Evolutionary conservation across 1,139 yeast genomes (phyloP).

Genomic region (Yamadazyma songkhlaensis): DNA sequence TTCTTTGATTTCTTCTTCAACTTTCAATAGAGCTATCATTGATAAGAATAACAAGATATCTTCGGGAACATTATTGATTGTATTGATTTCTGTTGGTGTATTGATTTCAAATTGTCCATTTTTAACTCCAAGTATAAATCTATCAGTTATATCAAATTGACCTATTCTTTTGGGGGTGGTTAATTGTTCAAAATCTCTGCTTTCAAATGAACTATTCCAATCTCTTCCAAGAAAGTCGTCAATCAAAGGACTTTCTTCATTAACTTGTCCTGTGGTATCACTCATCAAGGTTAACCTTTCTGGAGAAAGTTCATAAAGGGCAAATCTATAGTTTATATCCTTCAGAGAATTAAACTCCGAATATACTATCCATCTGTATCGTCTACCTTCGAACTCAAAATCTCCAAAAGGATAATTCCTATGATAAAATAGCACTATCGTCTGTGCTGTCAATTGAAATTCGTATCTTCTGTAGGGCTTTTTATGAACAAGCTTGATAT

Average conservation of each 20-base stretch:
- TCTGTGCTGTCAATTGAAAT: neutral
- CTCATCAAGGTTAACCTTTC: neutral
- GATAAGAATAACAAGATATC: slow-evolving; percentile 1
- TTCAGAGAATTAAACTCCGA: too few relatives aligned
- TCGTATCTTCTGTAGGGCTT: neutral
- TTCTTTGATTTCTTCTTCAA: slow-evolving; percentile 4
- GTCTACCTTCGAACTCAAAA: neutral
- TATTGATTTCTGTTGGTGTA: neutral
- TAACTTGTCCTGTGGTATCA: neutral
- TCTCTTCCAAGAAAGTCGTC: neutral
- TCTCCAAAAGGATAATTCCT: slow-evolving; percentile 3
- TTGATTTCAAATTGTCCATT: slow-evolving; percentile 2
- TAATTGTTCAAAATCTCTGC: neutral
- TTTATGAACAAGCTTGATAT: neutral
- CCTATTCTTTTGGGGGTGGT: slow-evolving; percentile 1
- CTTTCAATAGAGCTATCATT: slow-evolving; percentile 1
- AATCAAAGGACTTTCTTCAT: neutral
- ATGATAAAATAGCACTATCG: neutral
- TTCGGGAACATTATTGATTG: slow-evolving; percentile 1
- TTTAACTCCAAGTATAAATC: neutral
- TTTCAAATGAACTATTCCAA: neutral
- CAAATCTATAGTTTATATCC: slow-evolving; percentile 1
- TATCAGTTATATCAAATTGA: slow-evolving; percentile 1
- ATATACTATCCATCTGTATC: slow-evolving; percentile 3
- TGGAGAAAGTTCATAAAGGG: neutral